Conservation (phyloP, 1,139 yeast genomes). For the Zygotorulaspora mrakii region DNA sequence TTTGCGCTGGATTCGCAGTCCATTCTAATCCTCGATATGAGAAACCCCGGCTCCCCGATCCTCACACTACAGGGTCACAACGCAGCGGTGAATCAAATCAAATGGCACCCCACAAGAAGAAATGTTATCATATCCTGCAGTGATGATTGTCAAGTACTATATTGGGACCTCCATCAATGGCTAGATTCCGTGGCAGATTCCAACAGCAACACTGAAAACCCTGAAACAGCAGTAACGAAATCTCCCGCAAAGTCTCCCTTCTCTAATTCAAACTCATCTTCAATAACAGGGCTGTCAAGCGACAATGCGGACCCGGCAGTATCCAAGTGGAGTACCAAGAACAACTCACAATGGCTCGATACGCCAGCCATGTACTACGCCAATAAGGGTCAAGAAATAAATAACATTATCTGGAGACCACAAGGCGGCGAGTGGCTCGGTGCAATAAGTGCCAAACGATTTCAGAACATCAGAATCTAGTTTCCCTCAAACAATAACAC, state of each 20-base stretch:
- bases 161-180: slow-evolving; percentile 64
- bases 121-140: slow-evolving; percentile 70
- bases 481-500: not conserved
- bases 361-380: slow-evolving; percentile 31
- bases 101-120: slow-evolving; percentile 76
- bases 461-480: slow-evolving; percentile 61
- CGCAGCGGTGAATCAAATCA: slow-evolving; percentile 63
- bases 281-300: not conserved
- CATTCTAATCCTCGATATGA: slow-evolving; percentile 71
- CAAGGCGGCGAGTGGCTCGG: slow-evolving; percentile 74
- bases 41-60: slow-evolving; percentile 84
- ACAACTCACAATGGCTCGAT: slow-evolving; percentile 17
- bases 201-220: not conserved
- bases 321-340: slow-evolving; percentile 15
- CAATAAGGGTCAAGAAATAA: slow-evolving; percentile 46
- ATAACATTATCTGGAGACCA: slow-evolving; percentile 70
- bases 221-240: not conserved
- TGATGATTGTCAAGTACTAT: slow-evolving; percentile 85
- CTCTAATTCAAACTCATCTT: not conserved
- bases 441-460: slow-evolving; percentile 70
- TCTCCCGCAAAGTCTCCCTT: not conserved
- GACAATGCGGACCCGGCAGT: slow-evolving; percentile 20
- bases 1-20: slow-evolving; percentile 67
- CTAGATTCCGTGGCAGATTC: slow-evolving; percentile 1
- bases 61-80: slow-evolving; percentile 65